These are phyloP conservation scores for Nicotiana knightiana DNA, from an alignment of 257 asterid genomes.

Conservation along the genomic window DNA sequence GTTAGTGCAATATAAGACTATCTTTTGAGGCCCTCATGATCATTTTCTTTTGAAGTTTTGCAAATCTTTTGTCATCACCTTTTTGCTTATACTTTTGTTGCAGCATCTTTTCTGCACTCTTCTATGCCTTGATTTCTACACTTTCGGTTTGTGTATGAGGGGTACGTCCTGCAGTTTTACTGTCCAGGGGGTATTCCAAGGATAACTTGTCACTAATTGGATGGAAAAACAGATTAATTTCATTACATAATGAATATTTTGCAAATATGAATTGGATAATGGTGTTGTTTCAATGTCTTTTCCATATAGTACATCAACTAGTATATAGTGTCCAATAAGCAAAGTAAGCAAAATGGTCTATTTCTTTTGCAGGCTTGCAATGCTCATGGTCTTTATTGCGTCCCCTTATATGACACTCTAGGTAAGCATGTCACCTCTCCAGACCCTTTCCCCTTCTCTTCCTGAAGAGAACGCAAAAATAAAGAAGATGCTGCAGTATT, in stretches of 20 bases:
- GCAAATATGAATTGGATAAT: neutral
- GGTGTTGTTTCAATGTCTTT: neutral
- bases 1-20: neutral
- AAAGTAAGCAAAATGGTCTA: neutral
- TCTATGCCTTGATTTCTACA: neutral
- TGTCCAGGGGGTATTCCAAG: neutral
- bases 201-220: neutral
- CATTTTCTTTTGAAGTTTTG: neutral
- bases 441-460: neutral
- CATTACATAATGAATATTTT: neutral
- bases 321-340: neutral
- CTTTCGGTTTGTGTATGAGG: neutral
- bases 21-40: neutral
- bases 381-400: conserved; percentile 67
- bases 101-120: neutral
- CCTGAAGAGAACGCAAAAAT: neutral
- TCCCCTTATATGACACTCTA: conserved; percentile 75
- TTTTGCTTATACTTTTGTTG: neutral
- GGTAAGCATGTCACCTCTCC: conserved; percentile 31
- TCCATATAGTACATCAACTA: neutral
- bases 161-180: neutral
- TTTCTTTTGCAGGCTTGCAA: conserved; percentile 65
- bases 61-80: neutral
- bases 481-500: neutral
- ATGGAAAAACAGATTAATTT: neutral